A percentile compares a stretch with the other conserved stretches of the same genome.
Evolutionary conservation across 257 asterid species (phyloP).

Genomic region (Rhazya stricta): DNA sequence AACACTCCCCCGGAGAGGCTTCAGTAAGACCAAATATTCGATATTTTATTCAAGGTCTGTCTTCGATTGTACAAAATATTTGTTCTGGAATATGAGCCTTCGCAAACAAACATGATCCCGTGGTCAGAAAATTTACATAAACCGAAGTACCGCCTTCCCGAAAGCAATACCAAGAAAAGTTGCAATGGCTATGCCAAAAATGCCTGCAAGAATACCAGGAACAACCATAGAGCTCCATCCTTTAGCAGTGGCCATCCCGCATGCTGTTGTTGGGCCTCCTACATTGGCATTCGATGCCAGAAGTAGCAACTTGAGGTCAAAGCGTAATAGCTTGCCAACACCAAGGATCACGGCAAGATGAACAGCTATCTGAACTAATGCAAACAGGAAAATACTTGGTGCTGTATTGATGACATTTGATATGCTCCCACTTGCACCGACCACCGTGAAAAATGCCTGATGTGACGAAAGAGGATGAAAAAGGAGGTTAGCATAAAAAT

Average conservation of each 20-base stretch:
- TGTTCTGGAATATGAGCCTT: not conserved
- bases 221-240: slow-evolving; percentile 81
- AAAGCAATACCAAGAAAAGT: slow-evolving; percentile 86
- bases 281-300: slow-evolving; percentile 96
- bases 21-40: not conserved
- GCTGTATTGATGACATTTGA: slow-evolving; percentile 61
- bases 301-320: slow-evolving; percentile 71
- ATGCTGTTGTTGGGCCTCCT: slow-evolving; percentile 93
- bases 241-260: slow-evolving; percentile 97
- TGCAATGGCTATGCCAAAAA: slow-evolving; percentile 77
- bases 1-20: not conserved
- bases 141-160: slow-evolving; percentile 55
- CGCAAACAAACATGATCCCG: not conserved
- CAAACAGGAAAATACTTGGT: slow-evolving; percentile 73
- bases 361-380: slow-evolving; percentile 61
- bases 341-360: slow-evolving; percentile 82
- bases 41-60: not conserved
- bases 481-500: not conserved
- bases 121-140: slow-evolving; percentile 37
- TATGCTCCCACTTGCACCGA: slow-evolving; percentile 88
- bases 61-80: not conserved
- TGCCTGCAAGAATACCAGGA: slow-evolving; percentile 90
- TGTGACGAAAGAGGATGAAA: not conserved
- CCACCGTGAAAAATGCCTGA: slow-evolving; percentile 70
- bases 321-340: slow-evolving; percentile 56